These are phyloP conservation scores for Filobasidium uniguttulatum DNA, from an alignment of 1,284 basidiomycete species.

Conservation along the genomic window DNA sequence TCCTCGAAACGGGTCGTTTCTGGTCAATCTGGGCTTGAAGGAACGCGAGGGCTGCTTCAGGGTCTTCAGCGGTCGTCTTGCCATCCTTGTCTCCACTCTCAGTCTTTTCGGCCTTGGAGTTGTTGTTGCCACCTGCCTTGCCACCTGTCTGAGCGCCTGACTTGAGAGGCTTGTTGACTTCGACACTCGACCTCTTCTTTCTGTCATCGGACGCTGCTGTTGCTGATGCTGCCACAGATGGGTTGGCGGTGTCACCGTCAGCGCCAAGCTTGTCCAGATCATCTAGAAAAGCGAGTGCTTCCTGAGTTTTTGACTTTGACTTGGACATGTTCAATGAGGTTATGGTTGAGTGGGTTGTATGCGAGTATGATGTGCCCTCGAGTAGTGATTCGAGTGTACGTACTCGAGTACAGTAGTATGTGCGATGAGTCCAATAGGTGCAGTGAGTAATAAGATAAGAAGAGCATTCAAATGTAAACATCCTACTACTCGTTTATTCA, in stretches of 20 bases:
- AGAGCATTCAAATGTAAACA: too few relatives aligned
- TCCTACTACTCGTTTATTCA: background rate
- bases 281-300: constrained; percentile 76
- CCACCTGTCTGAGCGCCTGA: background rate
- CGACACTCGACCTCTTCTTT: background rate
- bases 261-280: constrained; percentile 64
- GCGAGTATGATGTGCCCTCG: background rate
- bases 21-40: constrained; percentile 79
- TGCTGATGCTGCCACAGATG: background rate
- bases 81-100: background rate
- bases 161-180: background rate
- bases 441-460: too few relatives aligned
- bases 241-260: constrained; percentile 14
- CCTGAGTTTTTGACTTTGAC: constrained; percentile 66
- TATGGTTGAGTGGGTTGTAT: background rate
- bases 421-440: too few relatives aligned
- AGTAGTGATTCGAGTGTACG: too few relatives aligned
- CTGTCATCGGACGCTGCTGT: background rate
- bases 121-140: background rate
- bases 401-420: too few relatives aligned
- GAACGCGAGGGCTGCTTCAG: constrained; percentile 59
- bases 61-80: constrained; percentile 23
- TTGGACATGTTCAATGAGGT: constrained; percentile 18
- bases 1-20: constrained; percentile 41
- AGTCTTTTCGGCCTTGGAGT: background rate